Percentiles rank a stretch among this genome's conserved stretches.
phyloP scores from a whole-genome alignment of 805 yeast genomes.

The Teunomyces panamensis region DNA sequence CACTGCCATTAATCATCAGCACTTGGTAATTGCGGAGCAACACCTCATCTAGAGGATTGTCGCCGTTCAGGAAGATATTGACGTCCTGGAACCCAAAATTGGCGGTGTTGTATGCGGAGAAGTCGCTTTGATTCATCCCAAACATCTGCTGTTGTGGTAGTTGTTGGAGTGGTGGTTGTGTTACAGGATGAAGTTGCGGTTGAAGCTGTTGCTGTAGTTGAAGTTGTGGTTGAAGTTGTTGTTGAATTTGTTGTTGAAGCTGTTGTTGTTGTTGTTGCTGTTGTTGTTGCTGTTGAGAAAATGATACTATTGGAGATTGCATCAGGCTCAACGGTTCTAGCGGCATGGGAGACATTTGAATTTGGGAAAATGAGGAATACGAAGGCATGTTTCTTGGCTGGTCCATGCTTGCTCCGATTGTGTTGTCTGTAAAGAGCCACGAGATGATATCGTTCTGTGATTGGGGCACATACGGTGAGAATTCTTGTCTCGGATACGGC shows the following conservation, averaged over 20 bases:
- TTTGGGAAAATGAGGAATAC: background rate
- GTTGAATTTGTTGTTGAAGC: too few relatives aligned
- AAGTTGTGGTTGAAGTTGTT: too few relatives aligned
- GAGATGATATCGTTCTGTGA: constrained; percentile 37
- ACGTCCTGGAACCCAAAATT: constrained; percentile 32
- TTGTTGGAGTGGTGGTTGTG: background rate
- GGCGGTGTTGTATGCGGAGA: background rate
- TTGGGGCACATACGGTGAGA: constrained; percentile 17
- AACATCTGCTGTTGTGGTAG: background rate
- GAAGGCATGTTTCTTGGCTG: background rate
- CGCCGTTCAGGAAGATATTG: constrained; percentile 34
- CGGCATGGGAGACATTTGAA: background rate
- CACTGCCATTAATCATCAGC: background rate
- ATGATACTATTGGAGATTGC: background rate
- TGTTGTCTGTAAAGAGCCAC: constrained; percentile 35
- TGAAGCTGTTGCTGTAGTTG: background rate
- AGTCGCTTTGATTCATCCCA: constrained; percentile 1
- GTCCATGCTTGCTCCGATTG: background rate
- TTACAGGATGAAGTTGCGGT: background rate
- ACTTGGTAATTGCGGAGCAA: constrained; percentile 16
- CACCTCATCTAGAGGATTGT: constrained; percentile 40
- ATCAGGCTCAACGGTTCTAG: background rate
- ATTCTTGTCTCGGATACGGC: background rate
- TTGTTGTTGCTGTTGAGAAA: too few relatives aligned
- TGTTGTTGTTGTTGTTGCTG: too few relatives aligned